Evolutionary conservation across 805 yeast genomes (phyloP).

Genomic region (Starmerella gropengiesseri): DNA sequence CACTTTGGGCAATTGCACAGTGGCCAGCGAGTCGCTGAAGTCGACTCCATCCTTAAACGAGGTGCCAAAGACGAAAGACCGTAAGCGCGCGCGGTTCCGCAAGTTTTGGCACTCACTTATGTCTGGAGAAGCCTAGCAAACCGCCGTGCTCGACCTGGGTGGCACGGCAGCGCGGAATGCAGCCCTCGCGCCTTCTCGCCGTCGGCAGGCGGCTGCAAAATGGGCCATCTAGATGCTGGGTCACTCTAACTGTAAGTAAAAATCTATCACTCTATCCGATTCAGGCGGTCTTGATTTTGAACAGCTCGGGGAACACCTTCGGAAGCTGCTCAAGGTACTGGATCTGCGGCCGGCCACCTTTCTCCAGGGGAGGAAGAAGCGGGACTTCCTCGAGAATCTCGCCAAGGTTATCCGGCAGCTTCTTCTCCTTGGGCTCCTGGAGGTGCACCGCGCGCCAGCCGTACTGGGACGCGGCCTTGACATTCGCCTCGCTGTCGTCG

Average conservation of each 20-base stretch:
- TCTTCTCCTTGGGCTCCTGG: slow-evolving; percentile 48
- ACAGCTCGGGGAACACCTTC: slow-evolving; percentile 42
- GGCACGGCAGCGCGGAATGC: too few species aligned
- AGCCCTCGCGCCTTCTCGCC: too few species aligned
- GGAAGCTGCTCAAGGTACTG: slow-evolving; percentile 48
- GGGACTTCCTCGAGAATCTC: slow-evolving; percentile 42
- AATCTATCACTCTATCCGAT: too few species aligned
- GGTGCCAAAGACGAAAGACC: background rate
- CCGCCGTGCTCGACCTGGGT: too few species aligned
- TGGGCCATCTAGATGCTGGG: too few species aligned
- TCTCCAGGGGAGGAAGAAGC: slow-evolving; percentile 35
- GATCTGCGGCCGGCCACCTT: slow-evolving; percentile 40
- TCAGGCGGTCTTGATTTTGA: slow-evolving; percentile 24
- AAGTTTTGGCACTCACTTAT: background rate
- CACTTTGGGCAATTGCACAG: too few species aligned
- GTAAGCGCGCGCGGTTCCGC: slow-evolving; percentile 1
- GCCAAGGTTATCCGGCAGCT: slow-evolving; percentile 41
- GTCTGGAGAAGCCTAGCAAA: background rate
- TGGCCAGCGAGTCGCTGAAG: too few species aligned
- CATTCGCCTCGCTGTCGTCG: slow-evolving; percentile 78
- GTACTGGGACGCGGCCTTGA: slow-evolving; percentile 55
- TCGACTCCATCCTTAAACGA: too few species aligned
- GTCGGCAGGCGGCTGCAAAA: too few species aligned
- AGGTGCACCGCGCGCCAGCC: slow-evolving; percentile 70
- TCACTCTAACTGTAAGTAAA: too few species aligned